Evolutionary conservation across 1,284 basidiomycete genomes (phyloP), one percentile per base, ranked within the genome.

Genomic region (Sutorius eximius): DNA sequence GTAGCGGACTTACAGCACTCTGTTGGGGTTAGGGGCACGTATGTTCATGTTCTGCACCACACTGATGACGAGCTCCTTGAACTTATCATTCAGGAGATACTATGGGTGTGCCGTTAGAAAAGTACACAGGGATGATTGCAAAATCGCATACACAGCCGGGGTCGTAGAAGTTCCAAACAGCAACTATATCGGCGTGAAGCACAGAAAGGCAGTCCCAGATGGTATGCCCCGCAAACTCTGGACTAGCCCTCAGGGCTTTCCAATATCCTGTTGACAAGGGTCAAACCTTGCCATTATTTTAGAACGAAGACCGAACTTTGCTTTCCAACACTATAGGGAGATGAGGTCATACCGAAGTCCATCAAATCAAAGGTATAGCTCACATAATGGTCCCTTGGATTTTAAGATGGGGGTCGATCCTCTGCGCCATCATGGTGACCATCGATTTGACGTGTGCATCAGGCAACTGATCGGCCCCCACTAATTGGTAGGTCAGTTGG

Each of bases 111-210:
- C 20, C 0, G 10, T 52, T 20, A 50, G 42, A 16, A 15, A 42
- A 29, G 3, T 15, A 24, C n/a, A 3, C 8, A 6, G 13, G 2
- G 2, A 5, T 12, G 18, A 20, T 15, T 20, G 16, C 2, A 15
- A 42, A 30, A 27, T 30, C 12, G 11, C 47, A 42, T 38, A 51
- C 55, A 18, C 15, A 13, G n/a, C 22, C 3, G 0, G 55, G 47
- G 18, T 51, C 55, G 9, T 57, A 46, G 29, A 57, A 52, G 22
- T 57, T 57, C 47, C 48, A 57, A 34, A 46, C 38, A 2, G 38
- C 29, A 9, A 56, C 33, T n/a, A 56, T 56, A 13, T 56, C 53
- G 3, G 42, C 8, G 12, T 56, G 55, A 5, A 56, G 45, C 11
- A 56, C 46, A 22, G 24, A 45, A 18, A 56, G 42, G 34, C 37